Base-by-base conservation (phyloP, 768 basidiomycete species). In the Mycena epipterygia region DNA sequence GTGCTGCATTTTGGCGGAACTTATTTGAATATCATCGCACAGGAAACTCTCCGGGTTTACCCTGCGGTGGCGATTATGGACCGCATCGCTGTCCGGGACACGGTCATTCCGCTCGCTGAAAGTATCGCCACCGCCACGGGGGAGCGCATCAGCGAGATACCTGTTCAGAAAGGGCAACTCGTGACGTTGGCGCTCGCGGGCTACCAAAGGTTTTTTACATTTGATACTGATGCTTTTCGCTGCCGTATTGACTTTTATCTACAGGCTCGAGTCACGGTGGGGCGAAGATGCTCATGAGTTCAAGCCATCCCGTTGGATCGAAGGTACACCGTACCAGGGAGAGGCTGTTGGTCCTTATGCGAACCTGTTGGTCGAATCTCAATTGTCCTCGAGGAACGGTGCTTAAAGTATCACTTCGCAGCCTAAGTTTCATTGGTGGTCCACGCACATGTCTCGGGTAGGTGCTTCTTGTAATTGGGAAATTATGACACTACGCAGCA, bases 11-110 rank as follows among this genome's bases (percentile, higher is more conserved):
- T 5, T 2, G 8, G 48, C 49, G 30, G 1, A 32, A 2, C 29
- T 16, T 35, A 13, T 11, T 23, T 37, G 5, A 21, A 12, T n/a
- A 39, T 27, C 13, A 7, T 52, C 23, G 16, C 25, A 21, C 23
- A 72, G 71, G 71, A 72, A 29, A 59, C 35, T 9, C 62, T 72
- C 21, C 25, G 71, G 13, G 5, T 63, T 4, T 68, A 72, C 48
- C 66, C 71, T 3, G 48, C 41, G 3, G 25, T n/a, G 1, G 39
- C 71, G 14, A 19, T 64, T 4, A 2, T 32, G 14, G 74, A 71
- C 33, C 69, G 60, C n/a, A 52, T 67, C 27, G 64, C 64, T 21
- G 3, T 44, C 17, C 7, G 25, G 21, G 56, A 68, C 37, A 35
- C 39, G 14, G 37, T 59, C 23, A 25, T 68, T 16, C 72, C 67